Evolutionary conservation across 2,329 filamentous ascomycete genomes (phyloP).

Genomic region (Botrytis porri): DNA sequence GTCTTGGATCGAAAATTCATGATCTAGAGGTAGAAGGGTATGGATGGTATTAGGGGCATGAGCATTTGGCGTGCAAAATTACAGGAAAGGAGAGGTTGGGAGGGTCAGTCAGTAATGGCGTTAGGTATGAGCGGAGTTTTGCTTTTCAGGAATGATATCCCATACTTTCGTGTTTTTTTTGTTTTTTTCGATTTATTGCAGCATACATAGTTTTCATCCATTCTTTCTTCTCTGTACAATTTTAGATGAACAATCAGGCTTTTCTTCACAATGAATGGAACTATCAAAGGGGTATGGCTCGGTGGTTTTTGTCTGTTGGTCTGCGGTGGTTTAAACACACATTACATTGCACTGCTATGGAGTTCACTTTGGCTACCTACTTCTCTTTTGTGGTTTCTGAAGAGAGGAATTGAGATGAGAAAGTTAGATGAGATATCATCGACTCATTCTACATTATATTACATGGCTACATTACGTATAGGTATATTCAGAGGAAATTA

Average conservation of each 20-base stretch:
- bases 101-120: not conserved
- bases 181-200: not conserved
- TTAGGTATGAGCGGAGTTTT: constrained; percentile 13
- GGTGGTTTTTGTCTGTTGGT: not conserved
- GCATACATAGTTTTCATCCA: not conserved
- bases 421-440: not conserved
- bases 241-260: not conserved
- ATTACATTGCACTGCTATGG: constrained; percentile 9
- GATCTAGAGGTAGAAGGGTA: not conserved
- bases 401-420: not conserved
- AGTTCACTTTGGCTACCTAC: not conserved
- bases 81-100: not conserved
- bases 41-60: not conserved
- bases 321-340: not conserved
- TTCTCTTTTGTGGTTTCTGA: not conserved
- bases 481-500: not conserved
- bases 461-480: not conserved
- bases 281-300: too few species aligned
- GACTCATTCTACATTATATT: not conserved
- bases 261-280: not conserved
- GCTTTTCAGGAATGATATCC: constrained; percentile 17
- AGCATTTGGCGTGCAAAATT: constrained; percentile 16
- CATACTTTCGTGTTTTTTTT: constrained; percentile 19
- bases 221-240: constrained; percentile 4
- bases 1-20: constrained; percentile 62